Evolutionary conservation across 148 eudicot genomes (phyloP).

Genomic region (Beta vulgaris): DNA sequence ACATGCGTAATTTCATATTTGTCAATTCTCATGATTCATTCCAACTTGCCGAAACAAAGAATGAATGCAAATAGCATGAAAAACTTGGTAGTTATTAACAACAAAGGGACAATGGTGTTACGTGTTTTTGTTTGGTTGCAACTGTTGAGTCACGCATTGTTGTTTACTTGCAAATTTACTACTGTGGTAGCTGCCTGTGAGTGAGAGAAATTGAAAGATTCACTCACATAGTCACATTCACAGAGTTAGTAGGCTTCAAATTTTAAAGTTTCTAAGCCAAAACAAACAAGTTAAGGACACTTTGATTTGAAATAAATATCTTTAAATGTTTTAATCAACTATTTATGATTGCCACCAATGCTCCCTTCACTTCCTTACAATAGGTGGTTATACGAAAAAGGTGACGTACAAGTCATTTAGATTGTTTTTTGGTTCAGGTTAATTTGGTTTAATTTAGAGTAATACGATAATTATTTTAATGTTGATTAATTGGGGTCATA

Average conservation of each 20-base stretch:
- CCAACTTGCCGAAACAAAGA: not conserved
- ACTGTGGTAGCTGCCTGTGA: conserved; percentile 14
- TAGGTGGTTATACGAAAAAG: no score
- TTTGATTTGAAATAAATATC: not conserved
- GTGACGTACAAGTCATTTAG: no score
- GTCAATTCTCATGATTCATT: not conserved
- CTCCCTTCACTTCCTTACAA: no score
- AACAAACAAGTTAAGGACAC: conserved; percentile 2
- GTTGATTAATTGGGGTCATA: no score
- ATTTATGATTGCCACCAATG: not conserved
- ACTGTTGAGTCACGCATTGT: conserved; percentile 44
- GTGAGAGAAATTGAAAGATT: conserved; percentile 13
- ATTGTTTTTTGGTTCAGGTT: no score
- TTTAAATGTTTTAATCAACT: not conserved
- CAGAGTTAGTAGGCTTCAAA: conserved; percentile 18
- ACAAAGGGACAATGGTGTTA: conserved; percentile 24
- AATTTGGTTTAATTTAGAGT: no score
- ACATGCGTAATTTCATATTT: not conserved
- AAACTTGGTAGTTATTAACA: conserved; percentile 22
- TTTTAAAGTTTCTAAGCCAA: conserved; percentile 11
- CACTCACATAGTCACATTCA: conserved; percentile 19
- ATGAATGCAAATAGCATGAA: conserved; percentile 17
- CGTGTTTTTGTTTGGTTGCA: conserved; percentile 30
- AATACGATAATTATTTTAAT: no score
- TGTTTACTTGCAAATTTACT: conserved; percentile 30